Conservation (phyloP, 2,329 filamentous ascomycete genomes). For the Paecilomyces fulvus region DNA sequence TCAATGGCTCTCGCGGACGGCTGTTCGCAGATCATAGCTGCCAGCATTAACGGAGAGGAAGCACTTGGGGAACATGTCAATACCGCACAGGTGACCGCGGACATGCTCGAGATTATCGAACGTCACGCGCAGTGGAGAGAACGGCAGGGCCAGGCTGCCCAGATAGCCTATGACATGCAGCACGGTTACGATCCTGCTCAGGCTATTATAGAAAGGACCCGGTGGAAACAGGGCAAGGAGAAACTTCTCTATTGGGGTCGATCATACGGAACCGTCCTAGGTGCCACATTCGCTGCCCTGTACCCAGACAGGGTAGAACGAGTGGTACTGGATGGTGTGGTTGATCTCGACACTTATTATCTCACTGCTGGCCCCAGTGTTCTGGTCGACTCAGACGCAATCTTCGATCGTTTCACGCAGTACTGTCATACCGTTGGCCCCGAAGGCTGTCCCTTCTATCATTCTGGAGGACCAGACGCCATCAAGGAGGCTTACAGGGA, state of each 20-base stretch:
- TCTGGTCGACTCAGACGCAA: constrained; percentile 25
- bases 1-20: constrained; percentile 21
- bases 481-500: constrained; percentile 18
- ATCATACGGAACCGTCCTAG: constrained; percentile 40
- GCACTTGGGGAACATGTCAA: constrained; percentile 24
- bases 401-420: constrained; percentile 23
- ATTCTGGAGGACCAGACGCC: constrained; percentile 14
- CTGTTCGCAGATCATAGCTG: constrained; percentile 19
- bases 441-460: constrained; percentile 22
- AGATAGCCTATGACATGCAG: constrained; percentile 8
- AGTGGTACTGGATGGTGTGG: constrained; percentile 27
- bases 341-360: constrained; percentile 30
- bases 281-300: constrained; percentile 39
- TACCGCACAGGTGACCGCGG: constrained; percentile 24
- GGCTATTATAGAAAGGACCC: constrained; percentile 16
- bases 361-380: constrained; percentile 14
- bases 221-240: constrained; percentile 21
- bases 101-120: constrained; percentile 30
- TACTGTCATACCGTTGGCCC: constrained; percentile 24
- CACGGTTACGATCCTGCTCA: constrained; percentile 13
- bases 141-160: constrained; percentile 19
- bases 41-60: constrained; percentile 10
- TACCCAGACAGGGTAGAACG: constrained; percentile 32
- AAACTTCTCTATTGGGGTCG: constrained; percentile 34
- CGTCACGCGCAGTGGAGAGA: constrained; percentile 32